Evolutionary conservation across 2,329 filamentous ascomycete species (phyloP), one percentile per base, ranked within the genome.

Genomic region (Plectosphaerella cucumerina): DNA sequence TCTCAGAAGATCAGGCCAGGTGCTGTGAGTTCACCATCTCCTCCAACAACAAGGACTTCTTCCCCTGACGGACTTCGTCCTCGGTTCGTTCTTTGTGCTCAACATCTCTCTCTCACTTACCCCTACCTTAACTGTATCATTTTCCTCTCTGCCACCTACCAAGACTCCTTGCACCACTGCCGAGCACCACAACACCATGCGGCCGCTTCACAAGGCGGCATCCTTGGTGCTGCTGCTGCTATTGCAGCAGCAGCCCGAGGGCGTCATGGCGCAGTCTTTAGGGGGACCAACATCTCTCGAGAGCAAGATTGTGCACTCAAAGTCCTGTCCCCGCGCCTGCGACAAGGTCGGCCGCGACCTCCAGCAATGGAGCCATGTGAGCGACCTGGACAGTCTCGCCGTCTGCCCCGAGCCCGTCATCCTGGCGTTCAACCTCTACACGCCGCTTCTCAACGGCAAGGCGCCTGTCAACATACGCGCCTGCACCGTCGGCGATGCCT

Each of bases 341-440:
- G 44, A 46, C 44, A 34, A 46, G n/a, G 23, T 20, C 23, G 23
- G 43, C 43, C 12, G 23, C 15, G 44, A 34, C 14, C 44, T 46
- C 44, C 23, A 46, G 26, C 5, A 46, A n/a, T 46, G 44, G 44
- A 46, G 44, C 23, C 44, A 33, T n/a, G 6, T 46, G 17, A 17
- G 23, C 44, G 23, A 18, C 44, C n/a, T 46, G 23, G 45, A 51
- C 17, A 18, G 37, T 14, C 39, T 51, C 14, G 45, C 50, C 14
- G 31, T 44, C 21, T 51, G 50, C 41, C 34, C 23, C n/a, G 50
- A 51, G 39, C 50, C 50, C 10, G 18, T 51, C 14, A 15, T 51
- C 21, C 44, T 51, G 10, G 23, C 15, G 22, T 51, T 44, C 37
- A 51, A 48, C 50, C 12, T 51, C 50, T 48, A 48, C 46, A 48